Conservation (phyloP, 2,329 filamentous ascomycete genomes). For the Bipolaris cookei region DNA sequence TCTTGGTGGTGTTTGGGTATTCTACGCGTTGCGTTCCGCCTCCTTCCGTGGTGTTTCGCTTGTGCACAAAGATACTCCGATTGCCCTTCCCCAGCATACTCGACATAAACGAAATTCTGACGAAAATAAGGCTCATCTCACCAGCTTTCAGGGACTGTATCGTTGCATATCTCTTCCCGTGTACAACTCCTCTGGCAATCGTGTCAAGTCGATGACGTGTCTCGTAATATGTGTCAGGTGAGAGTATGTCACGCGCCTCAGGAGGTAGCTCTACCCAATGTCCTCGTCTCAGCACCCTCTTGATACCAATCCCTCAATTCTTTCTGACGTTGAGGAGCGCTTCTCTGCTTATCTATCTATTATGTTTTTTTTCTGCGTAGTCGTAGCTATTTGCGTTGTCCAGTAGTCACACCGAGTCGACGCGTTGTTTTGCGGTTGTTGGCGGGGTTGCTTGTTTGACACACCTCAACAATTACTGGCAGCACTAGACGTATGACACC, state of each 20-base stretch:
- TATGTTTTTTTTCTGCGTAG: background rate
- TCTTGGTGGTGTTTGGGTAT: slow-evolving; percentile 17
- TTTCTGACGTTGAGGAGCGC: background rate
- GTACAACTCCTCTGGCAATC: background rate
- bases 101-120: background rate
- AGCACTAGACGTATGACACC: background rate
- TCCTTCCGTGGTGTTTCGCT: slow-evolving; percentile 33
- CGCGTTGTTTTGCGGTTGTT: background rate
- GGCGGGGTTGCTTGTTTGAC: background rate
- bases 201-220: slow-evolving; percentile 7
- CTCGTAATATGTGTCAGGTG: slow-evolving; percentile 1
- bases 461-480: slow-evolving; percentile 1
- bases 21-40: slow-evolving; percentile 18
- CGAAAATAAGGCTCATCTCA: background rate
- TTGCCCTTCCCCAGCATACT: background rate
- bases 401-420: background rate
- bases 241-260: slow-evolving; percentile 2
- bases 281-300: background rate
- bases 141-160: background rate
- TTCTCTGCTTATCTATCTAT: background rate
- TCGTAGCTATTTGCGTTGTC: background rate
- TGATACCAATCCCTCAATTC: background rate
- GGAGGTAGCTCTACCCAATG: slow-evolving; percentile 1
- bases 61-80: slow-evolving; percentile 21
- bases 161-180: background rate